Base-by-base conservation (phyloP, 257 asterid species). In the Solanum phureja region DNA sequence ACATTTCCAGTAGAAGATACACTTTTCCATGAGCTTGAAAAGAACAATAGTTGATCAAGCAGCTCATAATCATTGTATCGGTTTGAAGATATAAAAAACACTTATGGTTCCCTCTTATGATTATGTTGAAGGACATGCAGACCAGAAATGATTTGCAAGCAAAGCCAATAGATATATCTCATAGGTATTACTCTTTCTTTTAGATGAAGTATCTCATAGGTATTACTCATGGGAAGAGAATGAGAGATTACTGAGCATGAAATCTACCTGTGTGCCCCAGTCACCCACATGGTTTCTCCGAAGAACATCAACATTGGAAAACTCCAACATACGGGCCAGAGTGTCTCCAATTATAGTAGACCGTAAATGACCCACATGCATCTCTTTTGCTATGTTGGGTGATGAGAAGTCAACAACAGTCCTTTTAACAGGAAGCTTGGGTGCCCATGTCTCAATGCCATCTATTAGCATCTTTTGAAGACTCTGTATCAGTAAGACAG, bases 351-450 rank as follows among this genome's bases (percentile, higher is more conserved):
- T 97, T 52, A 97, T 97, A 24, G 99, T 95, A 23, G 99, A 97
- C 87, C 99, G 91, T 86, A 97, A 91, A 90, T 97, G 99, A 84
- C 99, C 99, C 46, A 97, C 99, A 87, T 97, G 99, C 99, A 97
- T 96, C 89, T 97, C 99, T 91, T 97, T 97, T 56, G 99, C 99
- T 58, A 96, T 95, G 92, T 97, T 97, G 34, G 99, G 99, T 5
- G 99, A 96, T 87, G 99, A 97, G 88, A 96, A 97, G 89, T 97
- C 99, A 91, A 97, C 98, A 33, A 96, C 92, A 1, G 97, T 95
- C 87, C 93, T 92, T 91, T 95, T 93, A 46, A 96, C 95, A 4
- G 93, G 93, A 88, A 94, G 97, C 92, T 88, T 93, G 34, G 98
- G 99, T 71, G 99, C 96, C 99, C 99, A 96, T 13, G 90, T 90